phyloP scores from a whole-genome alignment of 2,329 filamentous ascomycete genomes.

The Ambrosiella cleistominuta region DNA sequence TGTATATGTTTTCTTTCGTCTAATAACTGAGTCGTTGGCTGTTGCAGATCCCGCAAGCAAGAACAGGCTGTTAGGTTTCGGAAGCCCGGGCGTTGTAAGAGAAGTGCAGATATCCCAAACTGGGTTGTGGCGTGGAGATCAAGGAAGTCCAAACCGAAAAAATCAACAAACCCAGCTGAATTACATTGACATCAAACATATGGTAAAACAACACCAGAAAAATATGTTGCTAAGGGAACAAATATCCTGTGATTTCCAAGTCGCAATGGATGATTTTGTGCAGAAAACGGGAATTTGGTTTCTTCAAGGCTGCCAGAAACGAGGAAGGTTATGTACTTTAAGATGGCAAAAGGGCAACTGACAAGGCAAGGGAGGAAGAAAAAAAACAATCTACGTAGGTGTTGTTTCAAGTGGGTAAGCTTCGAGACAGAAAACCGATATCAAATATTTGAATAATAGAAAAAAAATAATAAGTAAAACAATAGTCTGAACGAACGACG shows the following conservation, averaged over 20 bases:
- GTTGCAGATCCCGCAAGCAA: slow-evolving; percentile 2
- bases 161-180: neutral
- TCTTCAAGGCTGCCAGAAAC: neutral
- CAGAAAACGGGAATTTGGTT: slow-evolving; percentile 2
- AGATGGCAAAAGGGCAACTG: neutral
- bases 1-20: neutral
- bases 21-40: neutral
- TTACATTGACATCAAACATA: too few species aligned
- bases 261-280: neutral
- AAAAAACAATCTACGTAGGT: neutral
- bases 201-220: neutral
- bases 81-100: slow-evolving; percentile 4
- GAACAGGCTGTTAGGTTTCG: slow-evolving; percentile 2
- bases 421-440: neutral
- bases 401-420: too few species aligned
- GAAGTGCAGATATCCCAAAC: slow-evolving; percentile 2
- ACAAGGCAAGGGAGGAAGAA: neutral
- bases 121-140: neutral
- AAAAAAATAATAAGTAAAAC: slow-evolving; percentile 1
- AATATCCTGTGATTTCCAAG: neutral
- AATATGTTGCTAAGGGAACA: neutral
- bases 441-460: neutral
- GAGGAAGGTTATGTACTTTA: neutral
- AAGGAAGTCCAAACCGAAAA: neutral
- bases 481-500: slow-evolving; percentile 3